phyloP scores from a whole-genome alignment of 2,329 filamentous ascomycete species.

The Colletotrichum sojae region DNA sequence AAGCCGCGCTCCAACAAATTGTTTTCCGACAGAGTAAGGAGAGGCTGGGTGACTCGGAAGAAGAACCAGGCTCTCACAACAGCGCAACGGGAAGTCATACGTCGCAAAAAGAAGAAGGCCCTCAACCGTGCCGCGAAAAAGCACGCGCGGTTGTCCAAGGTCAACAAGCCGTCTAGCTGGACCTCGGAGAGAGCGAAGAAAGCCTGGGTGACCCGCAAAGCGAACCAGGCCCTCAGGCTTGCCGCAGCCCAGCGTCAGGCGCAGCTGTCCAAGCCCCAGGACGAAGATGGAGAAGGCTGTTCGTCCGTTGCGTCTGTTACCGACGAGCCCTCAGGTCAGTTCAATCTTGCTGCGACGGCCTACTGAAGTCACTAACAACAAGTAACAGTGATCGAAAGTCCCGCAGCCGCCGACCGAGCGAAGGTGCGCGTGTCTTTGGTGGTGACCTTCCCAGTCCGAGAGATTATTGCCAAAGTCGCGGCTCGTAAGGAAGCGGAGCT shows the following conservation, averaged over 20 bases:
- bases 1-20: not conserved
- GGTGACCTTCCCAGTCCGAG: slow-evolving; percentile 5
- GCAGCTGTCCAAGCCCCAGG: not conserved
- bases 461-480: not conserved
- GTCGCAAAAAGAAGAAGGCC: too few species aligned
- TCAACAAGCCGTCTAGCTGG: too few species aligned
- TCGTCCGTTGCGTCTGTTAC: too few species aligned
- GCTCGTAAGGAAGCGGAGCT: not conserved
- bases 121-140: too few species aligned
- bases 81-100: too few species aligned
- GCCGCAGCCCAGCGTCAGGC: not conserved
- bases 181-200: not conserved
- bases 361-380: too few species aligned
- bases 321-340: too few species aligned
- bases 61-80: not conserved
- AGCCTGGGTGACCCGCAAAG: not conserved
- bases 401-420: too few species aligned
- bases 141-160: not conserved
- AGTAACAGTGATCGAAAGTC: too few species aligned
- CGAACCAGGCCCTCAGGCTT: not conserved
- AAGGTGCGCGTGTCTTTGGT: not conserved
- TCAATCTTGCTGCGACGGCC: too few species aligned
- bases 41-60: not conserved
- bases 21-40: not conserved
- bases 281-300: not conserved